Base-by-base conservation (phyloP, 2,329 filamentous ascomycete species). In the Neospermospora avenae region DNA sequence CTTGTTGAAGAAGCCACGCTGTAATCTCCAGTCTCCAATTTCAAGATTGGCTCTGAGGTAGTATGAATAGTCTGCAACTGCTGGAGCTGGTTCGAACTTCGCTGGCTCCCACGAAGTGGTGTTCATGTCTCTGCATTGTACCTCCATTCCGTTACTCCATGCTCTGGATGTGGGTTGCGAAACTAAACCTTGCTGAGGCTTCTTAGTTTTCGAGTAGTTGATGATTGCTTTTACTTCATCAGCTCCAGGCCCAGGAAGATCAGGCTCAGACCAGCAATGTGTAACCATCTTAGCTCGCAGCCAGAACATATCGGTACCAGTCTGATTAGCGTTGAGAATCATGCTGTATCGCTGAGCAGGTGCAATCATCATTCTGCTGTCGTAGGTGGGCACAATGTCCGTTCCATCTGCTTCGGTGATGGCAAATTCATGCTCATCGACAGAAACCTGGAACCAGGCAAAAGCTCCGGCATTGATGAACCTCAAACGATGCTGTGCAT, bases 321-420 rank as follows among this genome's bases (percentile, higher is more conserved):
- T 78, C 52, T 82, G 81, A 68, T 86, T 85, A 5, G 86, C 79
- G 1, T 82, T 81, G 1, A 91, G 68, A 0, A 91, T 73, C 14
- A 88, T 78, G 67, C 86, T 88, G 68, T 90, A 91, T 14, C 89
- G 81, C 69, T 91, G 88, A 0, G 87, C 88, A 1, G 87, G 86
- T 7, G 85, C 81, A 22, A 92, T 76, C 62, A 88, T 86, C 56
- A 91, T 74, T 62, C 84, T 81, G 35, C 82, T 78, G 6, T 85
- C 81, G 1, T 82, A 76, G 4, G 77, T 75, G 0, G 88, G 85
- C 59, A 84, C 78, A 1, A 89, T 82, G 37, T 84, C 82, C 1
- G 86, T 84, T 16, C 88, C 88, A 68, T 91, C 88, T 0, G 89
- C 84, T 70, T 91, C 88, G 10, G 88, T 84, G 48, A 91, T 76